phyloP scores from a whole-genome alignment of 805 yeast species.

The Candida morakotiae region DNA sequence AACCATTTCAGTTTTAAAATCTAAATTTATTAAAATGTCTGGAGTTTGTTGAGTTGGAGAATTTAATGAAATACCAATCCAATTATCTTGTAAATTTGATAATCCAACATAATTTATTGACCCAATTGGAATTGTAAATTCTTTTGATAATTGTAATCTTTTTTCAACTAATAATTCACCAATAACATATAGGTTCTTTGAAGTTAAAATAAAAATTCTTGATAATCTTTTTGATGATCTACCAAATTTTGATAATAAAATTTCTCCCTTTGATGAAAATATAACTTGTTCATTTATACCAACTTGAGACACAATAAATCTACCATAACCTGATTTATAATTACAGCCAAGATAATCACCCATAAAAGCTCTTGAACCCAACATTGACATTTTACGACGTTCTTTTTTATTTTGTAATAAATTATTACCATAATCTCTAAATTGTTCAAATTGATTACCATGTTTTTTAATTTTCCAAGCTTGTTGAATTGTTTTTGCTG shows the following conservation, averaged over 20 bases:
- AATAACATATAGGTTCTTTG: conserved; percentile 58
- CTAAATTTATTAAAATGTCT: conserved; percentile 75
- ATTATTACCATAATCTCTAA: conserved; percentile 79
- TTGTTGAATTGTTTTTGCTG: conserved; percentile 77
- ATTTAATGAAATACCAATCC: conserved; percentile 70
- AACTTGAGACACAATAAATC: conserved; percentile 62
- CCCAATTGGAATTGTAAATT: conserved; percentile 56
- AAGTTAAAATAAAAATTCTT: conserved; percentile 69
- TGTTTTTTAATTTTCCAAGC: conserved; percentile 78
- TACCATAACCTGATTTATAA: conserved; percentile 65
- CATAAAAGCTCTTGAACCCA: conserved; percentile 84
- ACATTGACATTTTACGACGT: conserved; percentile 80
- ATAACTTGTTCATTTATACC: conserved; percentile 68
- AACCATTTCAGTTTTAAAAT: conserved; percentile 84
- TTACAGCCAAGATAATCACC: conserved; percentile 94
- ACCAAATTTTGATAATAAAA: conserved; percentile 82
- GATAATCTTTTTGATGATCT: conserved; percentile 80
- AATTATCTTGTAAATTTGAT: conserved; percentile 82
- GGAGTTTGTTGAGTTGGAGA: conserved; percentile 52
- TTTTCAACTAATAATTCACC: conserved; percentile 68
- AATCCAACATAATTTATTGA: conserved; percentile 61
- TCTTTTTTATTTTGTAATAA: conserved; percentile 74
- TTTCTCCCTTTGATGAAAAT: conserved; percentile 81
- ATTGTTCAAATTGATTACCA: conserved; percentile 77
- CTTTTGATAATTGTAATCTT: conserved; percentile 53